Evolutionary conservation across 2,329 filamentous ascomycete species (phyloP).

Genomic region (Dryadomyces sulphureus): DNA sequence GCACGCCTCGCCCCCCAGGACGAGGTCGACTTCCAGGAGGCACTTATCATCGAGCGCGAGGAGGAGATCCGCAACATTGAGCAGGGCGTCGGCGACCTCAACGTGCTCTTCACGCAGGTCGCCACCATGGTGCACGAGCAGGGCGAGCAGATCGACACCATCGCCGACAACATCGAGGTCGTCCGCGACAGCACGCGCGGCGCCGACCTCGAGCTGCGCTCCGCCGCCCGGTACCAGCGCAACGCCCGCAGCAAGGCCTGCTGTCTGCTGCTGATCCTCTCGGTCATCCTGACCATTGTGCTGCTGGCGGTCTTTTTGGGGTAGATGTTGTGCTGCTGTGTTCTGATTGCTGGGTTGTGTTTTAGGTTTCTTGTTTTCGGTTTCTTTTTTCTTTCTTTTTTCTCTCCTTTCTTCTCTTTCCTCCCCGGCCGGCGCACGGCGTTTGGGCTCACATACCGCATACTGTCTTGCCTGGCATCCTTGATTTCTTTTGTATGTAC

Average conservation of each 20-base stretch:
- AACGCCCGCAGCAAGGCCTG: constrained; percentile 90
- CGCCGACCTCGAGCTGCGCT: constrained; percentile 72
- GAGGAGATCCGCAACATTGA: constrained; percentile 96
- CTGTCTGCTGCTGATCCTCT: constrained; percentile 76
- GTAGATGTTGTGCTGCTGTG: constrained; percentile 21
- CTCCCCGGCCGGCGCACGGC: neutral
- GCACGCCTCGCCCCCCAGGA: constrained; percentile 75
- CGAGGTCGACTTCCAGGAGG: constrained; percentile 96
- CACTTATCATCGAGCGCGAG: constrained; percentile 89
- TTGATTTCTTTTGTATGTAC: constrained; percentile 4
- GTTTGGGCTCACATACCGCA: neutral
- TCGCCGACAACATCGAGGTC: constrained; percentile 75
- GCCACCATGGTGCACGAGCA: constrained; percentile 94
- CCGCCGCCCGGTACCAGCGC: constrained; percentile 85
- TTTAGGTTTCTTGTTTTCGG: neutral
- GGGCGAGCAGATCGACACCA: constrained; percentile 74
- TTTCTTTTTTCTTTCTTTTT: neutral
- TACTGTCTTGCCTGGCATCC: neutral
- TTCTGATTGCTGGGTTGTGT: neutral
- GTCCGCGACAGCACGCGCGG: constrained; percentile 69
- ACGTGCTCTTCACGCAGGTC: constrained; percentile 95
- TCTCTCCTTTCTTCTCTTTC: neutral
- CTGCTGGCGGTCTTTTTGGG: constrained; percentile 74
- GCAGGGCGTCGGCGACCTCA: constrained; percentile 86
- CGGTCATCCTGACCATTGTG: constrained; percentile 78